Conservation (phyloP, 2,329 filamentous ascomycete genomes). For the Stachybotrys elegans region DNA sequence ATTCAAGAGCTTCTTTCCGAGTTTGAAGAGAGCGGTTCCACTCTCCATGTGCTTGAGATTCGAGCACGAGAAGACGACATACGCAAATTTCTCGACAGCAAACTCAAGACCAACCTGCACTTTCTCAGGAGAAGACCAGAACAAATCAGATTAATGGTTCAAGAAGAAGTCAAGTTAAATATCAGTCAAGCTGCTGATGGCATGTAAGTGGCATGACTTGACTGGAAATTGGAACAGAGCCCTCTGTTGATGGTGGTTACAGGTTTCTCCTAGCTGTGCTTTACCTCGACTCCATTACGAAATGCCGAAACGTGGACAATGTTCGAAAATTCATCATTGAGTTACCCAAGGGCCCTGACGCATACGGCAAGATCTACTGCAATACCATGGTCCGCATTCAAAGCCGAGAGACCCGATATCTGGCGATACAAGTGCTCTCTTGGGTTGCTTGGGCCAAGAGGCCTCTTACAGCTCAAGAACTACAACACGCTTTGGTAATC, state of each 20-base stretch:
- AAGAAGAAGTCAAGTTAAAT: not conserved
- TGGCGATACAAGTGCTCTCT: not conserved
- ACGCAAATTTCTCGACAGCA: not conserved
- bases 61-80: not conserved
- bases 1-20: not conserved
- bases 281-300: not conserved
- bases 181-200: constrained; percentile 3
- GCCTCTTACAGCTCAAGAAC: not conserved
- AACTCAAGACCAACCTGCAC: not conserved
- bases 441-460: not conserved
- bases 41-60: not conserved
- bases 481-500: not conserved
- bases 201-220: constrained; percentile 2
- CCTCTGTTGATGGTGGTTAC: not conserved
- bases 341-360: not conserved
- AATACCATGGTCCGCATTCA: not conserved
- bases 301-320: not conserved
- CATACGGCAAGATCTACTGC: not conserved
- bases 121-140: not conserved
- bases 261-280: not conserved
- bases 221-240: not conserved
- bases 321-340: not conserved
- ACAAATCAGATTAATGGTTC: not conserved
- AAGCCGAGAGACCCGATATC: not conserved
- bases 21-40: not conserved